Base-by-base conservation (phyloP, 768 basidiomycete genomes). In the Podaxis carcinomalis region DNA sequence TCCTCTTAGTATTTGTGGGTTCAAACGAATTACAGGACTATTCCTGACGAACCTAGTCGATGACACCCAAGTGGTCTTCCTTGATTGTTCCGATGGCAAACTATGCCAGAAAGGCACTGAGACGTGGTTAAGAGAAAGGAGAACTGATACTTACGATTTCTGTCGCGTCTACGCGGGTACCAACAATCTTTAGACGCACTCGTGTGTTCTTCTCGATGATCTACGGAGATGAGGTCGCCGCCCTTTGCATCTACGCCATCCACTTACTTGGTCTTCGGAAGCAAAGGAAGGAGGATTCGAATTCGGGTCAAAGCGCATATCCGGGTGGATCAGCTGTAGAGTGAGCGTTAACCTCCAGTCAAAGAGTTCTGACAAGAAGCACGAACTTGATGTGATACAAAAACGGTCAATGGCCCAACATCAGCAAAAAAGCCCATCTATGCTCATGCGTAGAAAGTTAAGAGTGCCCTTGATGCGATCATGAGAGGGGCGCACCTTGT, bases 381-480 rank as follows among this genome's bases (percentile, higher is more conserved):
- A 74, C 83, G 63, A 64, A 97, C 96, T 77, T 97, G 95, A 67
- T 93, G 92, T 11, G 95, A 96, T 25, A 98, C 92, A 72, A 99
- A 99, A 51, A 97, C 93, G 25, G 87, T 85, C 62, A 98, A 71
- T 13, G 97, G 97, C 36, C 97, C 97, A 51, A 95, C 95, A 64
- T 97, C 94, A 55, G 93, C 93, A 66, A 98, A 98, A 77, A 99
- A 97, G 1, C 97, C 97, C 95, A 98, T 97, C 96, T 98, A 32
- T 23, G 32, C 0, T 32, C 32, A 32, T 32, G 19, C 28, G 65
- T 42, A 39, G 59, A 23, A 14, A 37, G 6, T 4, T 42, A 7
- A 58, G 10, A n/a, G 46, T 28, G 7, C 4, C 6, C 23, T 16
- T 4, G 11, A 14, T 52, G 50, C 21, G 44, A 49, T n/a, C 21